These are phyloP conservation scores for Limtongozyma cylindracea DNA, from an alignment of 805 yeast species.

Conservation along the genomic window DNA sequence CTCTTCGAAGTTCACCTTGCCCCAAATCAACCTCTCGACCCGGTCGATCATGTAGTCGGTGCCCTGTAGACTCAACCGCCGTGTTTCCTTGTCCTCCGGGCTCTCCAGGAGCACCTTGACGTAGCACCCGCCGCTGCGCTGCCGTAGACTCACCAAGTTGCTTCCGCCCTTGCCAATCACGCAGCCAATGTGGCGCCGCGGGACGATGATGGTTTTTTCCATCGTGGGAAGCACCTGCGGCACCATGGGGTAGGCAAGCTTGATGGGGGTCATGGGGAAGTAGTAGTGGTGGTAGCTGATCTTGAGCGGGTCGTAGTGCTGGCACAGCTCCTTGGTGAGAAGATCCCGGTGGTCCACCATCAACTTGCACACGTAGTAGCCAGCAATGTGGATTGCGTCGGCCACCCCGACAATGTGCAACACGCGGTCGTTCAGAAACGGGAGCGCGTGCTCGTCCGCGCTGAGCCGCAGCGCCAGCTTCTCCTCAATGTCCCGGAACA, in stretches of 20 bases:
- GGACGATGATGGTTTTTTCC: constrained; percentile 24
- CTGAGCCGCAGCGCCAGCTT: constrained; percentile 51
- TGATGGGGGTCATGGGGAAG: constrained; percentile 1
- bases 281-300: constrained; percentile 3
- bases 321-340: constrained; percentile 23
- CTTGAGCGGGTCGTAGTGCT: constrained; percentile 33
- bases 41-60: too few relatives aligned
- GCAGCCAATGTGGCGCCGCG: constrained; percentile 57
- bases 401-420: constrained; percentile 55
- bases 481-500: constrained; percentile 62
- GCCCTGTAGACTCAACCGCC: too few relatives aligned
- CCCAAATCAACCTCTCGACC: too few relatives aligned
- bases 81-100: too few relatives aligned
- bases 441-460: constrained; percentile 49
- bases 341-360: constrained; percentile 30
- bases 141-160: too few relatives aligned
- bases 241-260: constrained; percentile 1
- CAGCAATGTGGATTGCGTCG: constrained; percentile 70
- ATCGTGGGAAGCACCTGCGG: too few relatives aligned
- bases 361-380: constrained; percentile 48
- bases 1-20: too few relatives aligned
- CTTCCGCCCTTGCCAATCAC: constrained; percentile 76
- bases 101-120: too few relatives aligned
- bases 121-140: too few relatives aligned
- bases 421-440: constrained; percentile 56